Evolutionary conservation across 2,329 filamentous ascomycete genomes (phyloP), one percentile per base, ranked within the genome.

Genomic region (Camptophora hylomeconis): DNA sequence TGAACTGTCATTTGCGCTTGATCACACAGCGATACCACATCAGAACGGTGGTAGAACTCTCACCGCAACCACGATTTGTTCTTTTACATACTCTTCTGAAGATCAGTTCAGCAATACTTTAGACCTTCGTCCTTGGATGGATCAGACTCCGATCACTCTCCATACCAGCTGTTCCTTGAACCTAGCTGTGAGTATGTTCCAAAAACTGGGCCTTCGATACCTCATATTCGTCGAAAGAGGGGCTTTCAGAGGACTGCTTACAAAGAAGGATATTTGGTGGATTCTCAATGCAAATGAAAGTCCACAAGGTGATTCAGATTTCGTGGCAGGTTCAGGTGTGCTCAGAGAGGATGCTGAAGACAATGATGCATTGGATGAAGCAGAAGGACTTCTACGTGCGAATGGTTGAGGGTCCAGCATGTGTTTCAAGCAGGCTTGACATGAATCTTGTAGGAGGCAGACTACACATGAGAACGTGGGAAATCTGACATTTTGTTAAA

Each of bases 191-290:
- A 76, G 71, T 33, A 92, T 98, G 67, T 95, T 98, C 56, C 84
- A 93, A 59, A 87, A 87, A 50, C 70, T 98, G 6, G 89, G 89
- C 12, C 58, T 98, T 37, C 71, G 87, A 28, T 94, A 95, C 57
- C 72, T 98, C 4, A 59, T 95, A 3, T 92, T 95, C 51, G 74
- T 72, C 20, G 81, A 94, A 41, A 70, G 76, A 26, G 89, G 89
- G 12, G 70, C 72, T 27, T 58, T 98, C 20, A 75, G 82, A 51
- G 89, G 89, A 0, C 54, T 98, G 26, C 60, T 95, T 42, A 98
- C 89, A 12, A 95, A 95, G 63, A 98, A 98, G 61, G 89, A 98
- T 56, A 76, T 92, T 18, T 95, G 86, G 81, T 86, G 82, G 52
- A 75, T 95, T 20, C 63, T 95, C 24, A 83, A 93, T 49, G 81